phyloP scores from a whole-genome alignment of 768 basidiomycete species.

The Cubamyces sp. region DNA sequence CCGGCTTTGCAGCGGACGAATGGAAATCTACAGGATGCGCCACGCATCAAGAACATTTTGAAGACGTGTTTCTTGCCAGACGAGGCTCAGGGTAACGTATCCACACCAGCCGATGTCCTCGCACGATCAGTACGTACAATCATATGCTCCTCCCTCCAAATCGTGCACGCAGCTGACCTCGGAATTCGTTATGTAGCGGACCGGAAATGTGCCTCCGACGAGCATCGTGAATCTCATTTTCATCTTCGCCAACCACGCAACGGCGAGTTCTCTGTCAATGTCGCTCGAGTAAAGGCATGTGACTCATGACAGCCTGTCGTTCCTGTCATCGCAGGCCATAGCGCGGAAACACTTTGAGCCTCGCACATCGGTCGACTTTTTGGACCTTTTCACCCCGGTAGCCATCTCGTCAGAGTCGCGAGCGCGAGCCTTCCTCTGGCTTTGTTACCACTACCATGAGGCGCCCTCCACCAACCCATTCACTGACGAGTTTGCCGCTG shows the following conservation, averaged over 20 bases:
- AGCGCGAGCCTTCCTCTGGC: slow-evolving; percentile 51
- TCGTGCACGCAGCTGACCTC: slow-evolving; percentile 8
- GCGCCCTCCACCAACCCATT: slow-evolving; percentile 42
- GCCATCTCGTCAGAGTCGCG: slow-evolving; percentile 45
- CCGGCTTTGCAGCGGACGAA: slow-evolving; percentile 70
- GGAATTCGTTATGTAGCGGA: slow-evolving; percentile 32
- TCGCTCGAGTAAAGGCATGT: neutral
- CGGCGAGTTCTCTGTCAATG: slow-evolving; percentile 34
- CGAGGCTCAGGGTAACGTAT: slow-evolving; percentile 47
- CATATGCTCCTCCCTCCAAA: slow-evolving; percentile 2
- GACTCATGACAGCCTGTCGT: slow-evolving; percentile 1
- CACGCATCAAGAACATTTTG: slow-evolving; percentile 75
- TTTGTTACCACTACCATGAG: slow-evolving; percentile 53
- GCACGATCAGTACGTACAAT: slow-evolving; percentile 50
- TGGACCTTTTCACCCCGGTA: slow-evolving; percentile 49
- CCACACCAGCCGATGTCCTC: slow-evolving; percentile 61
- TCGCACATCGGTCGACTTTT: slow-evolving; percentile 37
- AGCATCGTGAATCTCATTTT: slow-evolving; percentile 74
- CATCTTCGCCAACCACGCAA: slow-evolving; percentile 59
- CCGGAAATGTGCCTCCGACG: slow-evolving; percentile 64
- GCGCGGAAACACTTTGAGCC: slow-evolving; percentile 44
- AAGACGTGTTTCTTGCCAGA: slow-evolving; percentile 61
- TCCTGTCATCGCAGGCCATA: slow-evolving; percentile 30
- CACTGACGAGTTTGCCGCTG: slow-evolving; percentile 35
- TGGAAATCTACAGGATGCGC: slow-evolving; percentile 77